Evolutionary conservation across 1,284 basidiomycete species (phyloP).

Genomic region (Apiotrichum veenhuisii): DNA sequence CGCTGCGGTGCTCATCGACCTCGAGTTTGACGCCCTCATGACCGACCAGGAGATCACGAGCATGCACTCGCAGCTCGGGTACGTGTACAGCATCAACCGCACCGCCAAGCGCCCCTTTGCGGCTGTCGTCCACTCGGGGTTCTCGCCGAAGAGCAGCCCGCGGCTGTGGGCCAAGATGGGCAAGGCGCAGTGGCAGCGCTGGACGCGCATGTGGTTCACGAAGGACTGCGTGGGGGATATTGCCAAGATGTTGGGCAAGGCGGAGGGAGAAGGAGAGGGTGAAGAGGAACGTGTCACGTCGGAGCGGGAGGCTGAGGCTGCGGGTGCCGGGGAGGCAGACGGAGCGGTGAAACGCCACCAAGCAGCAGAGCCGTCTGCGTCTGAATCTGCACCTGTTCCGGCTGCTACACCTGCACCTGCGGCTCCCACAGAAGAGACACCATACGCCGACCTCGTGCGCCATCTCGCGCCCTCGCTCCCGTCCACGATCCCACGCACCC

Average conservation of each 20-base stretch:
- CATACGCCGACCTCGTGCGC: background rate
- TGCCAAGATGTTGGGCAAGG: conserved; percentile 11
- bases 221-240: conserved; percentile 56
- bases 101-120: conserved; percentile 66
- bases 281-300: too few species aligned
- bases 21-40: conserved; percentile 95
- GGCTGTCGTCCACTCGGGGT: conserved; percentile 70
- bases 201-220: conserved; percentile 70
- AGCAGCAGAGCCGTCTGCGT: background rate
- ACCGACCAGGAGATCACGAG: conserved; percentile 89
- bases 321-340: background rate
- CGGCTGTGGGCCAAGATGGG: conserved; percentile 37
- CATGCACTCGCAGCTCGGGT: conserved; percentile 80
- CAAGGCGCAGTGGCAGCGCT: conserved; percentile 59
- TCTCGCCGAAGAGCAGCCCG: conserved; percentile 48
- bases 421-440: background rate
- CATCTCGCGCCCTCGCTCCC: conserved; percentile 22
- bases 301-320: background rate
- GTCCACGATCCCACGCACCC: conserved; percentile 32
- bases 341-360: background rate
- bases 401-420: background rate
- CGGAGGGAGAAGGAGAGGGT: background rate
- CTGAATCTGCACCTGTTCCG: conserved; percentile 16
- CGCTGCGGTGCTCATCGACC: conserved; percentile 78
- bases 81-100: conserved; percentile 82